phyloP scores from a whole-genome alignment of 208 protist genomes.

The Borovskyia barvae region DNA sequence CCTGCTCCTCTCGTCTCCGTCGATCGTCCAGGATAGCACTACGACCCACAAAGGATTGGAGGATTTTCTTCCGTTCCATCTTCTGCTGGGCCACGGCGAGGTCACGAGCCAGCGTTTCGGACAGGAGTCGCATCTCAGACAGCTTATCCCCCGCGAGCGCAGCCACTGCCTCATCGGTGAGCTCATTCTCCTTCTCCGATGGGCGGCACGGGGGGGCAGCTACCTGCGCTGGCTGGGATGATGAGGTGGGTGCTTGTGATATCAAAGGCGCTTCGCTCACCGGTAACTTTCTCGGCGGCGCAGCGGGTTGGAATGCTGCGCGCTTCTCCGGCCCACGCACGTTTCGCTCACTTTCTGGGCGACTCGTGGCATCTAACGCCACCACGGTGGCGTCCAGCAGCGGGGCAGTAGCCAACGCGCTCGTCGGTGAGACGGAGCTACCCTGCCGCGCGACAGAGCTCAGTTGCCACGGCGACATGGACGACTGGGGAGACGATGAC shows the following conservation, averaged over 20 bases:
- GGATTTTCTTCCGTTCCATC: constrained; percentile 5
- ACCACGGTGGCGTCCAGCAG: not conserved
- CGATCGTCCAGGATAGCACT: constrained; percentile 54
- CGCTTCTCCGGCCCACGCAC: not conserved
- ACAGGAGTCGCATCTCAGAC: constrained; percentile 8
- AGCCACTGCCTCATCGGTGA: not conserved
- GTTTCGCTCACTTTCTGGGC: not conserved
- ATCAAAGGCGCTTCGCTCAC: too few species aligned
- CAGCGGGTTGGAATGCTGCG: not conserved
- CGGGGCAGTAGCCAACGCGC: not conserved
- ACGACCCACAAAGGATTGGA: constrained; percentile 59
- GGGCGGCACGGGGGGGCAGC: too few species aligned
- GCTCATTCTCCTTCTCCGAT: too few species aligned
- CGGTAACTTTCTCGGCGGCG: not conserved
- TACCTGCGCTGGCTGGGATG: too few species aligned
- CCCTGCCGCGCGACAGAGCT: not conserved
- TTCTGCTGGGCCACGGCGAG: not conserved
- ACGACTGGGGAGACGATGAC: constrained; percentile 7
- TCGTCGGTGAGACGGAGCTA: constrained; percentile 3
- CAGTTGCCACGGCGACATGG: not conserved
- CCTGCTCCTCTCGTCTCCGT: constrained; percentile 32
- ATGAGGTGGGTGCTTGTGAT: too few species aligned
- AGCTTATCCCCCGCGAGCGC: not conserved
- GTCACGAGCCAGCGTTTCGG: constrained; percentile 12
- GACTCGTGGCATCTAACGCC: not conserved